phyloP scores from a whole-genome alignment of 441 rosid species.

The Dalechampia spathulata region DNA sequence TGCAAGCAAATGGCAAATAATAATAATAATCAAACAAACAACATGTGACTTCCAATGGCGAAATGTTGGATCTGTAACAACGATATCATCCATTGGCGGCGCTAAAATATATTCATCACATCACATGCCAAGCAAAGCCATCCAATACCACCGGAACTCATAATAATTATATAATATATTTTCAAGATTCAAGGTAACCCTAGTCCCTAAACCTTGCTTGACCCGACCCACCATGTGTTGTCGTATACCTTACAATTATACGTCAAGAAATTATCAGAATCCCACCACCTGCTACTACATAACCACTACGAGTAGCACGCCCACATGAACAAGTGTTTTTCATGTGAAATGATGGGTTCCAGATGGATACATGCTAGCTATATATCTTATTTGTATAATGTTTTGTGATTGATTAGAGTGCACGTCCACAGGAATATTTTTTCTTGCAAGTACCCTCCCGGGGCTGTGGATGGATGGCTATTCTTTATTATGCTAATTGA shows the following conservation, averaged over 20 bases:
- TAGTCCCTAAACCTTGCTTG: no score
- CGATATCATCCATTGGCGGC: slow-evolving; percentile 17
- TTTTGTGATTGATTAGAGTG: no score
- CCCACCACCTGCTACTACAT: no score
- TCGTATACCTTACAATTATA: no score
- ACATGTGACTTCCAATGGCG: slow-evolving; percentile 6
- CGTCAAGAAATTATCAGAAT: no score
- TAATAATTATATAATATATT: no score
- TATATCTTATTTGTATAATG: not conserved
- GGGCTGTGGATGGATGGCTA: not conserved
- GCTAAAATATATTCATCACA: slow-evolving; percentile 9
- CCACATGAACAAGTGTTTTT: not conserved
- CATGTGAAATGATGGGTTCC: slow-evolving; percentile 20
- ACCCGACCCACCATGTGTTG: no score
- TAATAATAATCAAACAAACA: not conserved
- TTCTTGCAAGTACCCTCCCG: not conserved
- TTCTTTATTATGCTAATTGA: not conserved
- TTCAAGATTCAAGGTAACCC: no score
- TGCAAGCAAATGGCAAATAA: not conserved
- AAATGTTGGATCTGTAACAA: not conserved
- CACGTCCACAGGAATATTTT: not conserved
- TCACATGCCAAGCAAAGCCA: not conserved
- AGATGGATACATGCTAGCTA: not conserved
- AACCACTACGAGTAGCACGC: no score
- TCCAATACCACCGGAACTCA: slow-evolving; percentile 17